Evolutionary conservation across 139 green algal species (phyloP).

Genomic region (Eudorina sp.): DNA sequence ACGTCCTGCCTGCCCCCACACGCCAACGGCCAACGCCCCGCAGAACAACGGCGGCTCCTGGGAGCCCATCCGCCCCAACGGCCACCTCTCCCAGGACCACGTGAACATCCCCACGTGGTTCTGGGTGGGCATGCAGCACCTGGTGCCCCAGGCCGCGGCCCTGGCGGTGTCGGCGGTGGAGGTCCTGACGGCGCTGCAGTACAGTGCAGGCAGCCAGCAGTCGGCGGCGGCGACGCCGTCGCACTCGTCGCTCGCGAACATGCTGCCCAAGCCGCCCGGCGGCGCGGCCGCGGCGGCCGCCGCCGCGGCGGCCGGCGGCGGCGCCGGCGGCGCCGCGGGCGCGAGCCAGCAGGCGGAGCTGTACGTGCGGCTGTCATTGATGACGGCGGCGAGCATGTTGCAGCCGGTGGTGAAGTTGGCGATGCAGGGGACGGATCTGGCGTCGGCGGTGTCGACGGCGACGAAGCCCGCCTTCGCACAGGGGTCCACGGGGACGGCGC

Average conservation of each 20-base stretch:
- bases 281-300: neutral
- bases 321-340: no score
- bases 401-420: constrained; percentile 28
- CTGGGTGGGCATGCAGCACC: constrained; percentile 31
- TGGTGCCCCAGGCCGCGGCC: constrained; percentile 22
- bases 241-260: neutral
- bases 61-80: neutral
- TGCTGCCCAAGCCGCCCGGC: constrained; percentile 26
- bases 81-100: constrained; percentile 19
- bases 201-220: neutral
- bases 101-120: constrained; percentile 39
- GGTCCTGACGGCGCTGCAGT: constrained; percentile 12
- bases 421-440: constrained; percentile 12
- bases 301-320: neutral
- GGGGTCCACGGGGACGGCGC: neutral
- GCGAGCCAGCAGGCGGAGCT: constrained; percentile 21
- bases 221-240: no score
- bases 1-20: no score
- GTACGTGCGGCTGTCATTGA: constrained; percentile 35
- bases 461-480: constrained; percentile 27
- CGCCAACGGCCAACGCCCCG: neutral
- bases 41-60: constrained; percentile 47
- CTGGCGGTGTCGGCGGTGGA: neutral
- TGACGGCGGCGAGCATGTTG: constrained; percentile 20
- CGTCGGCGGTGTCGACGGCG: constrained; percentile 18